Conservation (phyloP, 2,329 filamentous ascomycete species). For the Talaromyces verruculosus region DNA sequence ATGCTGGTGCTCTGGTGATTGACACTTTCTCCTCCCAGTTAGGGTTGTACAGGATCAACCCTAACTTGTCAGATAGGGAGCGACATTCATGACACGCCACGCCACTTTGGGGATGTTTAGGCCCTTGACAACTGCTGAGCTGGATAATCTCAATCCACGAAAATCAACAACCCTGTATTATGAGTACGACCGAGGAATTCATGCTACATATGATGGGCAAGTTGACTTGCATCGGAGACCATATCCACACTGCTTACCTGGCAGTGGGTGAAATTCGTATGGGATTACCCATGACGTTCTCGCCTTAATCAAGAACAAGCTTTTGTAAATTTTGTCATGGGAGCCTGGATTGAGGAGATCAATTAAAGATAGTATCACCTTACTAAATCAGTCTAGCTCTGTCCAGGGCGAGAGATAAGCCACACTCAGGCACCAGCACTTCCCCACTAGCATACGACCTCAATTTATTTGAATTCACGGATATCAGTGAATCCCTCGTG, state of each 20-base stretch:
- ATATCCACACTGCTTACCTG: neutral
- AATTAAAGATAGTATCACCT: neutral
- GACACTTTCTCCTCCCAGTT: neutral
- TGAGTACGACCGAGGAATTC: no score
- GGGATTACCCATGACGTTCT: neutral
- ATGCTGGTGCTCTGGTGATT: neutral
- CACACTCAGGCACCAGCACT: neutral
- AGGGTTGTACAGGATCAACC: neutral
- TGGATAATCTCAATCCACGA: no score
- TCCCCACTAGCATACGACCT: constrained; percentile 6
- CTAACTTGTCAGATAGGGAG: neutral
- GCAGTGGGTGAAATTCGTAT: neutral
- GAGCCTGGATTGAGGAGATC: neutral
- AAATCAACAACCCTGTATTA: no score
- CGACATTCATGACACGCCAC: no score
- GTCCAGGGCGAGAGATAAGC: neutral
- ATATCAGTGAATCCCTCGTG: neutral
- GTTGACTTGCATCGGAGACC: neutral
- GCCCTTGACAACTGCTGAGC: no score
- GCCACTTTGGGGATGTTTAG: no score
- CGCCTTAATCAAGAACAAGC: neutral
- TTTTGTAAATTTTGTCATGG: neutral
- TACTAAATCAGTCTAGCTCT: neutral
- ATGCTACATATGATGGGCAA: no score
- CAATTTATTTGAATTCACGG: neutral